A percentile compares a stretch with the other conserved stretches of the same genome.
Evolutionary conservation across 2,329 filamentous ascomycete genomes (phyloP).

Genomic region (Neonectria magnoliae): DNA sequence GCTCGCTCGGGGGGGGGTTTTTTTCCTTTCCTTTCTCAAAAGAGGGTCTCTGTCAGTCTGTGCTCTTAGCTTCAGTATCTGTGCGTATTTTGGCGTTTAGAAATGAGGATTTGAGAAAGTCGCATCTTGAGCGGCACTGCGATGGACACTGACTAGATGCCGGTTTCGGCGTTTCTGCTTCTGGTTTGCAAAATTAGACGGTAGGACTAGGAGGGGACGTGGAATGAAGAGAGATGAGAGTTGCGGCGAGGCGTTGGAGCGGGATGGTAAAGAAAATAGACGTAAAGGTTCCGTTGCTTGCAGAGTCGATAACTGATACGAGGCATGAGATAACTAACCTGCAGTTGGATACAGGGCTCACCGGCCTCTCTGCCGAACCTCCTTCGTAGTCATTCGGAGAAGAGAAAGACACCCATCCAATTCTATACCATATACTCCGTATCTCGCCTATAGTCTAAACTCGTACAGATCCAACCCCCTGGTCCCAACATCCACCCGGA

Average conservation of each 20-base stretch:
- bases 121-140: too few species aligned
- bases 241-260: not conserved
- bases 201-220: not conserved
- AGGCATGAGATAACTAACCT: not conserved
- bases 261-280: not conserved
- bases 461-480: conserved; percentile 70
- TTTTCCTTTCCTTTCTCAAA: not conserved
- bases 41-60: conserved; percentile 7
- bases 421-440: too few species aligned
- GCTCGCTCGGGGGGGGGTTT: not conserved
- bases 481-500: conserved; percentile 80
- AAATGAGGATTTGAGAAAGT: not conserved
- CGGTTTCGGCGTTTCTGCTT: not conserved
- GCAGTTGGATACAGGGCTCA: not conserved
- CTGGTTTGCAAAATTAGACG: too few species aligned
- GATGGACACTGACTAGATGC: not conserved
- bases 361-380: too few species aligned
- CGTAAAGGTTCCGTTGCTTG: not conserved
- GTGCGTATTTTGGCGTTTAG: not conserved
- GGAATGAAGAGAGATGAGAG: conserved; percentile 3
- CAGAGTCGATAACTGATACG: not conserved
- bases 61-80: conserved; percentile 2
- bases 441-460: conserved; percentile 62
- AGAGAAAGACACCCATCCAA: too few species aligned
- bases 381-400: too few species aligned